These are phyloP conservation scores for Starmerella potacharoeniae DNA, from an alignment of 805 yeast species.

Conservation along the genomic window DNA sequence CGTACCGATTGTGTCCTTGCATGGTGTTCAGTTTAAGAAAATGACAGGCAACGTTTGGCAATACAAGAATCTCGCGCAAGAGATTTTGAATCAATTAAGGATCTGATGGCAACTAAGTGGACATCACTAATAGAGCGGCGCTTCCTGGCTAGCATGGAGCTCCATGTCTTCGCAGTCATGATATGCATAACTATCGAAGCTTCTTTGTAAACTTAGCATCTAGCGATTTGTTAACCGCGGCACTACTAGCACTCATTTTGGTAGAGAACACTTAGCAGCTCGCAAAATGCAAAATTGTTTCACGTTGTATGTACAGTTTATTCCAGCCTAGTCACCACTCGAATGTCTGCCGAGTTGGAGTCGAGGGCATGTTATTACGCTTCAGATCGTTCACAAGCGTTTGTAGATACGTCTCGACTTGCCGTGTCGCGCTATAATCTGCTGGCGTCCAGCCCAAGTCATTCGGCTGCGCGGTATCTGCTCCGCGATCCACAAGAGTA, in stretches of 20 bases:
- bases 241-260: too few relatives aligned
- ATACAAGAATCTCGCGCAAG: constrained; percentile 82
- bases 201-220: not conserved
- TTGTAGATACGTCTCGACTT: constrained; percentile 37
- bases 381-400: constrained; percentile 18
- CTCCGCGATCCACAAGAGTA: constrained; percentile 40
- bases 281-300: too few relatives aligned
- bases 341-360: constrained; percentile 14
- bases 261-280: too few relatives aligned
- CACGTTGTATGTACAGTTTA: too few relatives aligned
- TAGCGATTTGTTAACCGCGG: not conserved
- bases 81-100: constrained; percentile 61
- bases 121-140: too few relatives aligned
- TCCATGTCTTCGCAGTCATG: not conserved
- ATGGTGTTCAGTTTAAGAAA: constrained; percentile 92
- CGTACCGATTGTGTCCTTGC: constrained; percentile 78
- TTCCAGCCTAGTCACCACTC: constrained; percentile 6
- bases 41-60: constrained; percentile 90
- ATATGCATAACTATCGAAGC: not conserved
- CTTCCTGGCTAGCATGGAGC: not conserved
- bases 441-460: constrained; percentile 53
- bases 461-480: constrained; percentile 41
- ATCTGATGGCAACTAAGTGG: constrained; percentile 30
- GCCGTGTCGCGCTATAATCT: constrained; percentile 47
- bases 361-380: constrained; percentile 14